Base-by-base conservation (phyloP, 202 grass and related monocot species). In the Dendrocalamus latiflorus region DNA sequence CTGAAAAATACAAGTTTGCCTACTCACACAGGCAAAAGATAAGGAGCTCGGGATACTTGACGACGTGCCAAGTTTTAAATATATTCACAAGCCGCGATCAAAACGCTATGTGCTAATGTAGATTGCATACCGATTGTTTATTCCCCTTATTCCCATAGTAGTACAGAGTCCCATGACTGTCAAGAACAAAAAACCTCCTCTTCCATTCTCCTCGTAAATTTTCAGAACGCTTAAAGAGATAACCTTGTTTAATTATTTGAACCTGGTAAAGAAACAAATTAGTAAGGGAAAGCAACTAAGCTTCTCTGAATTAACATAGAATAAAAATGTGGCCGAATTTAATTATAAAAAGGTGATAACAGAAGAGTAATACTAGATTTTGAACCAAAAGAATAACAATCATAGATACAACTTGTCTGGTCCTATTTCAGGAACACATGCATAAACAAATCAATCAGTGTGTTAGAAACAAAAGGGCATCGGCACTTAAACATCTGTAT, bases 181-280 rank as follows among this genome's bases (percentile, higher is more conserved):
- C 87, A 47, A 98, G 90, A 72, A 98, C 92, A 88, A 98, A 98
- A 75, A 93, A 98, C 33, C 91, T 88, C 59, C 93, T 88, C 59
- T 98, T 95, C 95, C 95, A 98, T 80, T 98, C 95, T 85, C 92
- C 95, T 85, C 89, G 88, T 68, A 76, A 83, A 60, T 84, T 93
- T 86, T 90, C 87, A 77, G 95, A 91, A 16, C 87, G 84, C 79
- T 98, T 98, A 79, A 98, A 88, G 42, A 98, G 85, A 91, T 98
- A 98, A 51, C 89, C 92, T 91, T 98, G 95, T 81, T 98, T 98
- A 81, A 98, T 93, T 90, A 95, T 86, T 93, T 98, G 87, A 87
- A 98, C 95, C 95, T 98, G 80, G 59, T 41, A 85, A 80, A 85
- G 16, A 84, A 82, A 85, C 43, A 73, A 50, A 77, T 28, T 75